phyloP scores from a whole-genome alignment of 1,284 basidiomycete genomes.

The Austroboletus niveus region DNA sequence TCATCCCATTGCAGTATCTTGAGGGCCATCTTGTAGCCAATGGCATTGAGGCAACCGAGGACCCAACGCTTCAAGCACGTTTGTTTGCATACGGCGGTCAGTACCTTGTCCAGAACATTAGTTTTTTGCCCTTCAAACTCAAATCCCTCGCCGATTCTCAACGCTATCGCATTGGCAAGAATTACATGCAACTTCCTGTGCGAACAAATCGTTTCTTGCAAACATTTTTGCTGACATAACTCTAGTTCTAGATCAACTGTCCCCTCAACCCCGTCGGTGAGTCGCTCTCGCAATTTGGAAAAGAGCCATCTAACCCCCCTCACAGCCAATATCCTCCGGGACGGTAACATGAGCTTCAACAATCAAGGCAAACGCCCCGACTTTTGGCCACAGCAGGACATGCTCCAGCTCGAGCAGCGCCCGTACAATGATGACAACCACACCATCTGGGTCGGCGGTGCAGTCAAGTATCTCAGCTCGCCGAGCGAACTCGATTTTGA shows the following conservation, averaged over 20 bases:
- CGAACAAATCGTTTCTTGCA: background rate
- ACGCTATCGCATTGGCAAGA: constrained; percentile 19
- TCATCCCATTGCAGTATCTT: background rate
- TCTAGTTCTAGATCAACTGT: constrained; percentile 11
- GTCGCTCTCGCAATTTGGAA: background rate
- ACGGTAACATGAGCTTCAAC: constrained; percentile 20
- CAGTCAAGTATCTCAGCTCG: constrained; percentile 20
- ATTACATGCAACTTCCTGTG: constrained; percentile 20
- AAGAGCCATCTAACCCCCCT: background rate
- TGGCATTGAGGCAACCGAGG: constrained; percentile 35
- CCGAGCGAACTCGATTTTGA: constrained; percentile 25
- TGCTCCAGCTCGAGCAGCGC: constrained; percentile 8
- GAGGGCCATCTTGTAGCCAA: constrained; percentile 7
- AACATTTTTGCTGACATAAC: background rate
- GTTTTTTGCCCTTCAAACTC: background rate
- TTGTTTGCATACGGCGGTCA: constrained; percentile 38
- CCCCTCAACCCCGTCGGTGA: constrained; percentile 21
- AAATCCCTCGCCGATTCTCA: constrained; percentile 17
- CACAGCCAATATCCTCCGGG: constrained; percentile 21
- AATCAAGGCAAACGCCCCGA: constrained; percentile 22
- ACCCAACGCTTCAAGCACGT: constrained; percentile 42
- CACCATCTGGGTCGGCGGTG: constrained; percentile 25
- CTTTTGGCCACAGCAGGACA: no score
- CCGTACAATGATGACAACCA: constrained; percentile 27
- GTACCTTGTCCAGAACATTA: background rate